Conservation (phyloP, 225 moss, liverwort and hornwort genomes). For the Bryoerythrophyllum caledonicum region DNA sequence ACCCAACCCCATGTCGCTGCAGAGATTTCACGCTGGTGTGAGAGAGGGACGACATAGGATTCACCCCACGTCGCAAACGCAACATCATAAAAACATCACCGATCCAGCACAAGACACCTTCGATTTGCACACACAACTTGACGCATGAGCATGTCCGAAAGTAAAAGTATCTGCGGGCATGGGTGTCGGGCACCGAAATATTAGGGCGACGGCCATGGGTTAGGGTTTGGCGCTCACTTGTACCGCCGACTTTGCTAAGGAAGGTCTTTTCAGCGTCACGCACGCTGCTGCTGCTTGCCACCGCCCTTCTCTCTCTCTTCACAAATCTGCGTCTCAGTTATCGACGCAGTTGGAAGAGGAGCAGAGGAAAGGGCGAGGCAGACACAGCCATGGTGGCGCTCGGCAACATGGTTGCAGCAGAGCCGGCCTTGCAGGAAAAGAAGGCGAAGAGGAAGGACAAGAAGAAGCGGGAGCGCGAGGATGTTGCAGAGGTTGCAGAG, state of each 20-base stretch:
- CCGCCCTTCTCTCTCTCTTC: neutral
- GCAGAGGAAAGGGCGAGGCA: constrained; percentile 15
- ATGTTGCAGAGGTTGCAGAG: constrained; percentile 22
- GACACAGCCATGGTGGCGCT: constrained; percentile 45
- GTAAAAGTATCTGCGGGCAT: neutral
- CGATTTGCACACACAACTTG: neutral
- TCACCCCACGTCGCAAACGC: neutral
- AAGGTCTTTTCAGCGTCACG: neutral
- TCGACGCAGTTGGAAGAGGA: neutral
- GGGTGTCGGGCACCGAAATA: neutral
- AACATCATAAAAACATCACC: neutral
- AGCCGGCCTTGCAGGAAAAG: constrained; percentile 22
- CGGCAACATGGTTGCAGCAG: constrained; percentile 36
- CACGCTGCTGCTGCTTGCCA: neutral
- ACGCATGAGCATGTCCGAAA: neutral
- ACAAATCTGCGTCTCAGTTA: constrained; percentile 2
- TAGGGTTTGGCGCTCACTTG: neutral
- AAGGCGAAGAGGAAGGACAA: constrained; percentile 45
- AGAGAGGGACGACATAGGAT: neutral
- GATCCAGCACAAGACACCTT: neutral
- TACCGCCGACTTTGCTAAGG: neutral
- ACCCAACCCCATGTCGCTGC: neutral
- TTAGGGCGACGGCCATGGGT: constrained; percentile 19
- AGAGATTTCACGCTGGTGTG: neutral
- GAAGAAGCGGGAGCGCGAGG: constrained; percentile 49